Conservation (phyloP, 805 yeast species). For the Candida schatavii region DNA sequence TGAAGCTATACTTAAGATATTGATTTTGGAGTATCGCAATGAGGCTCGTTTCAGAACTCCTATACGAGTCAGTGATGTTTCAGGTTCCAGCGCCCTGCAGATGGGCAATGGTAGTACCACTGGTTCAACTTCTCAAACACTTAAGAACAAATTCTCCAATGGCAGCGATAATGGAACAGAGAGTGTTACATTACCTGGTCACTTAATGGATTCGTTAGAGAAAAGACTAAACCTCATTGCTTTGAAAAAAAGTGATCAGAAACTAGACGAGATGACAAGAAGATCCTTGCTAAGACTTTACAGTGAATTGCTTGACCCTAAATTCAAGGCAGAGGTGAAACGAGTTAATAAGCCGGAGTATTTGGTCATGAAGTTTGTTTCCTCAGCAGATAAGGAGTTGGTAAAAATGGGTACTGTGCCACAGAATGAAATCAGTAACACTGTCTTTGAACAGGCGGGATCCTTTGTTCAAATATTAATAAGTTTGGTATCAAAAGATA, state of each 20-base stretch:
- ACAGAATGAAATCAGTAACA: slow-evolving; percentile 26
- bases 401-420: slow-evolving; percentile 37
- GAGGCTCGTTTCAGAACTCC: slow-evolving; percentile 59
- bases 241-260: slow-evolving; percentile 33
- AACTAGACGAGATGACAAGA: slow-evolving; percentile 49
- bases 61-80: slow-evolving; percentile 1
- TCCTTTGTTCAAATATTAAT: slow-evolving; percentile 37
- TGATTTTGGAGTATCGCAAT: slow-evolving; percentile 57
- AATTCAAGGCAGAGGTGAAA: slow-evolving; percentile 29
- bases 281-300: slow-evolving; percentile 61
- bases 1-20: slow-evolving; percentile 49
- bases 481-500: slow-evolving; percentile 34
- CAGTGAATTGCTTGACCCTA: slow-evolving; percentile 54
- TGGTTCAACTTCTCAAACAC: neutral
- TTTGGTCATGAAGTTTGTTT: slow-evolving; percentile 50
- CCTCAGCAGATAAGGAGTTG: slow-evolving; percentile 51
- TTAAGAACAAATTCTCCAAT: slow-evolving; percentile 12
- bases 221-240: slow-evolving; percentile 44
- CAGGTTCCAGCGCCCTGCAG: neutral
- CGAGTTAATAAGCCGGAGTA: slow-evolving; percentile 40
- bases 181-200: slow-evolving; percentile 36
- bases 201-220: slow-evolving; percentile 38
- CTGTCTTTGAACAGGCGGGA: slow-evolving; percentile 36
- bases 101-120: neutral
- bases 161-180: slow-evolving; percentile 18